phyloP scores from a whole-genome alignment of 257 asterid species.

The Lavandula angustifolia region DNA sequence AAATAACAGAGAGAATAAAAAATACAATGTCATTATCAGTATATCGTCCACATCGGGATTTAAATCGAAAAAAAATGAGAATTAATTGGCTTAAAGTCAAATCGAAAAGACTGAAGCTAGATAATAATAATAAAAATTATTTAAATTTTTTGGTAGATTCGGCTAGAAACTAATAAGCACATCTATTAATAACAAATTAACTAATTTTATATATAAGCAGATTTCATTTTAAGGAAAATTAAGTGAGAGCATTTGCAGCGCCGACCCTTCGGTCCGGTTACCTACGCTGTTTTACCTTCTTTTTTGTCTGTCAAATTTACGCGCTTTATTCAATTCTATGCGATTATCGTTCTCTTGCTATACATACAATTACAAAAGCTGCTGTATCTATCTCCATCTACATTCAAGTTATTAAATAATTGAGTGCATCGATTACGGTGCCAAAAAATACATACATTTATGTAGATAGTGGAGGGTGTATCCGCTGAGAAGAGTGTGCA shows the following conservation, averaged over 20 bases:
- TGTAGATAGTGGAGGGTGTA: constrained; percentile 1
- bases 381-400: constrained; percentile 38
- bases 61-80: not conserved
- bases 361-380: constrained; percentile 25
- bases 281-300: constrained; percentile 9
- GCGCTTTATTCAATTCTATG: not conserved
- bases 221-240: not conserved
- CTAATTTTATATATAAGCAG: not conserved
- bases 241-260: constrained; percentile 5
- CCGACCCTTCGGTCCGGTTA: constrained; percentile 23
- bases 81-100: constrained; percentile 2
- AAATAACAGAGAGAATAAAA: too few relatives aligned
- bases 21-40: not conserved
- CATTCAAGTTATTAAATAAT: not conserved
- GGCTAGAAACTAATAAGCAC: not conserved
- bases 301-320: not conserved
- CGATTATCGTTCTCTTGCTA: not conserved
- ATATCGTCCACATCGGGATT: not conserved
- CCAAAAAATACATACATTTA: constrained; percentile 22
- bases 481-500: constrained; percentile 31
- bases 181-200: not conserved
- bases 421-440: constrained; percentile 20
- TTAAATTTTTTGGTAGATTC: not conserved
- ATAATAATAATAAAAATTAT: not conserved
- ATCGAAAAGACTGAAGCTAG: not conserved